These are phyloP conservation scores for Erigeron canadensis DNA, from an alignment of 129 eudicot species.

Conservation along the genomic window DNA sequence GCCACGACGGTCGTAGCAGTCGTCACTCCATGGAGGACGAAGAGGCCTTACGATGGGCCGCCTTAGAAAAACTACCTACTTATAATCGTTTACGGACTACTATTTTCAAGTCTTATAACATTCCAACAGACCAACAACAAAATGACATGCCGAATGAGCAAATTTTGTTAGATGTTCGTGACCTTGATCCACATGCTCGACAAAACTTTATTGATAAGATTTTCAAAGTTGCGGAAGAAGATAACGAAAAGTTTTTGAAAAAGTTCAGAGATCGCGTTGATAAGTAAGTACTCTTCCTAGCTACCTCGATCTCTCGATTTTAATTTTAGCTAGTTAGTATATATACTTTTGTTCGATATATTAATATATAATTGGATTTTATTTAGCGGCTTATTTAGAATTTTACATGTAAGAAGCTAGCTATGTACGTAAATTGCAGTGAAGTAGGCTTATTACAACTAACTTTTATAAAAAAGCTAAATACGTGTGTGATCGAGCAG, in stretches of 20 bases:
- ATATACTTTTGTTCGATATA: too few relatives aligned
- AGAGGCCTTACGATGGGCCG: conserved; percentile 63
- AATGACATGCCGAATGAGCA: conserved; percentile 17
- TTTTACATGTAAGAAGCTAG: too few relatives aligned
- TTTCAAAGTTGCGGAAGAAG: conserved; percentile 59
- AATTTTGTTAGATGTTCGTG: conserved; percentile 33
- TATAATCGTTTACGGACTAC: conserved; percentile 48
- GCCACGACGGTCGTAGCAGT: conserved; percentile 36
- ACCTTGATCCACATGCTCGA: conserved; percentile 26
- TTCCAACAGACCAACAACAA: conserved; percentile 19
- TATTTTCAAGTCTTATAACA: conserved; percentile 29
- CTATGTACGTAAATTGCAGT: too few relatives aligned
- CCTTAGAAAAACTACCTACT: conserved; percentile 52
- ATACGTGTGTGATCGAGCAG: too few relatives aligned
- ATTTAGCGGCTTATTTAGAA: too few relatives aligned
- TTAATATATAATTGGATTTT: too few relatives aligned
- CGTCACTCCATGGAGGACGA: conserved; percentile 51
- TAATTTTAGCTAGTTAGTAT: too few relatives aligned
- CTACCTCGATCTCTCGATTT: too few relatives aligned
- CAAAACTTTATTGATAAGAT: conserved; percentile 45
- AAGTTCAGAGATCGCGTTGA: conserved; percentile 54
- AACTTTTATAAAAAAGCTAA: too few relatives aligned
- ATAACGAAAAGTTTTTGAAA: conserved; percentile 53
- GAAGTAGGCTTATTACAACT: too few relatives aligned
- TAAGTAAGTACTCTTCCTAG: conserved; percentile 35